Percentiles rank a stretch among this genome's conserved stretches.
These are phyloP conservation scores for Termitomyces sp. DNA, from an alignment of 768 basidiomycete genomes.

Conservation along the genomic window DNA sequence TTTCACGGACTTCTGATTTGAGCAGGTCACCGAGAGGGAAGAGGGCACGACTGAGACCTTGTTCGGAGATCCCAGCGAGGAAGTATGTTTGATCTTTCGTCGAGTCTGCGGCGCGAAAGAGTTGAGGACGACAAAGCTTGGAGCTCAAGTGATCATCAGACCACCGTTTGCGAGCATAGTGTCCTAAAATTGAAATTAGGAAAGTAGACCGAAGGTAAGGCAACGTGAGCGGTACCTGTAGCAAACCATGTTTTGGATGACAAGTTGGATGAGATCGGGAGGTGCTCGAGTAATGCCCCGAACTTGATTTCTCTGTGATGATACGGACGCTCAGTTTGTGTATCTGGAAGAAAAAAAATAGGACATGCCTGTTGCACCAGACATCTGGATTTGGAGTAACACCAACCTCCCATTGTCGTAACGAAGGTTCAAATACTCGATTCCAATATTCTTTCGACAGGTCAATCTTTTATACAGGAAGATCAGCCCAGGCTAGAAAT, in stretches of 20 bases:
- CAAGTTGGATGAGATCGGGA: conserved; percentile 30
- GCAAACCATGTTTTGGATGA: conserved; percentile 61
- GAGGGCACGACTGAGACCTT: background rate
- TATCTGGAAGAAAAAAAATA: background rate
- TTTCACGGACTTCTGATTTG: conserved; percentile 69
- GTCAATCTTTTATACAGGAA: conserved; percentile 58
- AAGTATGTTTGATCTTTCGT: conserved; percentile 93
- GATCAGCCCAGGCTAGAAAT: background rate
- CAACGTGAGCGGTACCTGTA: conserved; percentile 49
- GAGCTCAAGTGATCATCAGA: conserved; percentile 7
- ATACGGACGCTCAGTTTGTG: background rate
- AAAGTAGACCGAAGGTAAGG: background rate
- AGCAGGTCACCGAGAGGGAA: conserved; percentile 38
- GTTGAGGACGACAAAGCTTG: conserved; percentile 36
- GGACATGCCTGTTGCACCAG: conserved; percentile 74
- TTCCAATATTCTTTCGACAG: conserved; percentile 91
- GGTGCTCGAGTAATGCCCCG: conserved; percentile 68
- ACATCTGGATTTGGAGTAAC: conserved; percentile 92
- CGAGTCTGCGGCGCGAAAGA: conserved; percentile 51
- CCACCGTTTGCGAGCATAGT: conserved; percentile 79
- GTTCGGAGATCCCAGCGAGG: conserved; percentile 3
- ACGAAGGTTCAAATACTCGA: conserved; percentile 83
- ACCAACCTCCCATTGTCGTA: conserved; percentile 74
- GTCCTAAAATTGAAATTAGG: conserved; percentile 45
- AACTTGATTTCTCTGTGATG: conserved; percentile 34